Base-by-base conservation (phyloP, 208 protist genomes). In the Trichomonas vaginalis region DNA sequence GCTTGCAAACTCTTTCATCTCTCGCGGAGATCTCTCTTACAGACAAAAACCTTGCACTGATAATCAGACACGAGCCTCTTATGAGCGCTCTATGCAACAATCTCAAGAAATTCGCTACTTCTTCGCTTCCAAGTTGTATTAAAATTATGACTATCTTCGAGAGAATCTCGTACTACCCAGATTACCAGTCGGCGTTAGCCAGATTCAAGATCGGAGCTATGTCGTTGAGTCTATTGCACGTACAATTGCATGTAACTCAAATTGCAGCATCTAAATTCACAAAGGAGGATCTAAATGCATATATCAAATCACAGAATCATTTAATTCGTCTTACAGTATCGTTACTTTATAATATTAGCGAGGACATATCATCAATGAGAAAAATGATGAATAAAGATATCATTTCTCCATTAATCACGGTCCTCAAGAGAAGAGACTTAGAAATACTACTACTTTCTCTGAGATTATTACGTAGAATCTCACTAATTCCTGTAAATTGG, bases 311-410 rank as follows among this genome's bases (percentile, higher is more conserved):
- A 37, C 82, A 90, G 21, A 90, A 90, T 48, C 82, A 90, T 23
- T 21, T 90, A 14, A 23, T 90, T 3, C 46, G 17, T 10, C 23
- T 90, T 32, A 37, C 42, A 23, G 23, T n/a, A 48, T 90, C 82
- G 10, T n/a, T 90, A 12, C 48, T 90, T 48, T 90, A 39, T 37
- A 90, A 90, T 48, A 10, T 90, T 48, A 21, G n/a, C 17, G 37
- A 46, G n/a, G 42, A 90, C 3, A 8, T 37, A 27, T 23, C 9
- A 15, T 17, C 42, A 23, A 90, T 90, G 82, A 9, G 82, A 21
- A 90, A 90, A 48, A 90, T 90, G 82, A 37, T 90, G 15, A 90
- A 90, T n/a, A 90, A 90, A 90, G 42, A 90, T n/a, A 48, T 90
- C 10, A 37, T 90, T 35, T 46, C 37, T 1, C 23, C n/a, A 21